These are phyloP conservation scores for Xylariaceae sp. DNA, from an alignment of 2,329 filamentous ascomycete species.

Conservation along the genomic window DNA sequence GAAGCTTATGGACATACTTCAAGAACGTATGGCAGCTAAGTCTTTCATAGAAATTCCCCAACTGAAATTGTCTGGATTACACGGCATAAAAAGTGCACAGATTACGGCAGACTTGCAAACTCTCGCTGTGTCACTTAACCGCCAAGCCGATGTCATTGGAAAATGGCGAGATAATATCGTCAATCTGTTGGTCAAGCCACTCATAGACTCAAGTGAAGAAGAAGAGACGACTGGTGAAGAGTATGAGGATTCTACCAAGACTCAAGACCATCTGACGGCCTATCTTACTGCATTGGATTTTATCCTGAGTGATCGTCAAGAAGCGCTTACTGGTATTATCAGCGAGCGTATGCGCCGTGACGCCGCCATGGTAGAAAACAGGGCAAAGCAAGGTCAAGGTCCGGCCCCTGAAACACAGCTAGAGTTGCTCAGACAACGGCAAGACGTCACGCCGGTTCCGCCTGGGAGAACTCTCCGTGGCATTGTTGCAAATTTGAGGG, in stretches of 20 bases:
- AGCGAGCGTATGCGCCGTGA: constrained; percentile 74
- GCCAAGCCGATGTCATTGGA: constrained; percentile 66
- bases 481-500: constrained; percentile 65
- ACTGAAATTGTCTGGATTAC: constrained; percentile 48
- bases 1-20: constrained; percentile 60
- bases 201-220: constrained; percentile 77
- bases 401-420: constrained; percentile 64
- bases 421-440: constrained; percentile 47
- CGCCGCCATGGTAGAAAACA: constrained; percentile 54
- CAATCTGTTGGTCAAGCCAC: constrained; percentile 64
- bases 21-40: constrained; percentile 47
- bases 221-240: constrained; percentile 81
- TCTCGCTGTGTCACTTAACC: constrained; percentile 63
- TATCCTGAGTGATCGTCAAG: constrained; percentile 72
- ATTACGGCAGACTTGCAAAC: constrained; percentile 63
- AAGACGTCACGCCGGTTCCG: constrained; percentile 44
- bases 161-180: constrained; percentile 72
- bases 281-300: constrained; percentile 77
- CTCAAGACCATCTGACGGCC: constrained; percentile 83
- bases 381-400: constrained; percentile 61
- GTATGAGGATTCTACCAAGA: constrained; percentile 79
- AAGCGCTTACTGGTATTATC: constrained; percentile 70
- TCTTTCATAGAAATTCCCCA: constrained; percentile 61
- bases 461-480: constrained; percentile 64
- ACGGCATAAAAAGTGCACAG: constrained; percentile 68